Base-by-base conservation (phyloP, 805 yeast genomes). In the Candida sonorensis region DNA sequence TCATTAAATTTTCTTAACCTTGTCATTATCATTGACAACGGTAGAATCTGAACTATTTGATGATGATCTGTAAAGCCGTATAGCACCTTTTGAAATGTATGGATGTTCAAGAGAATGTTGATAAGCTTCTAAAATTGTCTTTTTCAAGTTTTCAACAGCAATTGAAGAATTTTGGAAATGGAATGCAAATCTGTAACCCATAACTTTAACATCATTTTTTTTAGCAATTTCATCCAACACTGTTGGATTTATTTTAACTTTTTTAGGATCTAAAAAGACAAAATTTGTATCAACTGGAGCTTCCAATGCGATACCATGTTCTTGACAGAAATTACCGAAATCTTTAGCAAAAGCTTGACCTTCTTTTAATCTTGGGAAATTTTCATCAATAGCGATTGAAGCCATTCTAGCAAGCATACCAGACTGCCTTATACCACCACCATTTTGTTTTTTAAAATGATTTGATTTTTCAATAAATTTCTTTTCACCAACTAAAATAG, bases 371-470 rank as follows among this genome's bases (percentile, higher is more conserved):
- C 71, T 66, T 26, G 75, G 64, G 62, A 81, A 76, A 47, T 80
- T 81, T 44, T 79, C 77, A 35, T 82, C 79, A 33, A 87, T 66
- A 17, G 92, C 90, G 28, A 69, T 66, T 14, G 63, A 55, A 5
- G 94, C 95, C 81, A 87, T 87, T 33, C 73, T 66, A 5, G 88
- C 65, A 48, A 87, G 67, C 59, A 82, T 62, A 35, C 95, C 95
- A 25, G 82, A 67, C 59, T 86, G 96, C 54, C 96, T 70, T 30
- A 86, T 75, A 40, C 95, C 95, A 45, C 95, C 95, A 53, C 96
- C 96, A 43, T 74, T 72, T 61, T 86, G 95, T 50, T 86, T 86
- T 46, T 82, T 80, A 63, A 85, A 80, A 59, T 86, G 92, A 54
- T 75, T 78, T 30, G 88, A 81, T 49, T 74, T 78, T 44, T 66